phyloP scores from a whole-genome alignment of 2,329 filamentous ascomycete genomes.

The Albifimbria verrucaria region DNA sequence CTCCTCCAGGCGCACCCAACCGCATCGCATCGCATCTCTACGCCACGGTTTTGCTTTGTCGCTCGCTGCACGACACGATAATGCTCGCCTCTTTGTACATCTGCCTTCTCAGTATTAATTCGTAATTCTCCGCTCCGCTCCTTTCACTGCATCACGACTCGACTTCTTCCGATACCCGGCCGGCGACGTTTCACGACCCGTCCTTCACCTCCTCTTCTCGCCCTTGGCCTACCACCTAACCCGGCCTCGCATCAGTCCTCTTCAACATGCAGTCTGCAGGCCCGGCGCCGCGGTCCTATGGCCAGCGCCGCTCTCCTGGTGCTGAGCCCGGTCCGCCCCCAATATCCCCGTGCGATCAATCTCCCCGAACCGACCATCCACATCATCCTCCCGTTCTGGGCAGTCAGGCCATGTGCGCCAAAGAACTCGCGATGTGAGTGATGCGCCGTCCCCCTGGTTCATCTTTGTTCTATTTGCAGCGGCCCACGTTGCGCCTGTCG shows the following conservation, averaged over 20 bases:
- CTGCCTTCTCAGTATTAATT: not conserved
- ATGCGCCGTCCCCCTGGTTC: constrained; percentile 8
- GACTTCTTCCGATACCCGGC: constrained; percentile 7
- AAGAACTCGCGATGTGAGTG: constrained; percentile 30
- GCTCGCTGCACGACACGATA: not conserved
- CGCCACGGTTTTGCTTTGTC: not conserved
- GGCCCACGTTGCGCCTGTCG: not conserved
- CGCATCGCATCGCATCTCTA: not conserved
- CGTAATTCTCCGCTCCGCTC: not conserved
- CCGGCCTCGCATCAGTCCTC: not conserved
- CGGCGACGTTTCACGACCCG: constrained; percentile 3
- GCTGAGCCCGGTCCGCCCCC: constrained; percentile 57
- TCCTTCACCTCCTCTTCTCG: not conserved
- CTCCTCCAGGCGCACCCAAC: no score
- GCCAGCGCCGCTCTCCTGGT: constrained; percentile 62
- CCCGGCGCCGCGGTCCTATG: constrained; percentile 45
- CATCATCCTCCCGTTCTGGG: constrained; percentile 63
- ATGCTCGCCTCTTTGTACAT: not conserved
- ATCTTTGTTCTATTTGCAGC: no score
- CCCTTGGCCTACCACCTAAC: not conserved
- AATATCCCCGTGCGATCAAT: constrained; percentile 55
- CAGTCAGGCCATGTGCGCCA: constrained; percentile 32
- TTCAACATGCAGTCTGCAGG: constrained; percentile 47
- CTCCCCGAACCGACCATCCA: constrained; percentile 64
- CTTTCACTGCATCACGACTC: not conserved